phyloP scores from a whole-genome alignment of 106 monocot genomes.

The Apostasia ramifera region DNA sequence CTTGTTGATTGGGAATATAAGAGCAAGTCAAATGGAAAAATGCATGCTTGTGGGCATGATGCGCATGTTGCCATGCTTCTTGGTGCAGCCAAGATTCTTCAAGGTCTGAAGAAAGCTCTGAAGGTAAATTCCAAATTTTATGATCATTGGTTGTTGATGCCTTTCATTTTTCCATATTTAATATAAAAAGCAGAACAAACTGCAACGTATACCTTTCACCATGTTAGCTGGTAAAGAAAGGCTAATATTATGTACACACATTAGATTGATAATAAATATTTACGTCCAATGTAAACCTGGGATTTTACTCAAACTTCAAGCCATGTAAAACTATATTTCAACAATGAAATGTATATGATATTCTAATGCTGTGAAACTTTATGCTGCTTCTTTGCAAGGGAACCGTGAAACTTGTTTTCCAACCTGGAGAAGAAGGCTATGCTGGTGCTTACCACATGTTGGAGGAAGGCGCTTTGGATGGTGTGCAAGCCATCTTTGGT shows the following conservation, averaged over 20 bases:
- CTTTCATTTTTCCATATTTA: too few species aligned
- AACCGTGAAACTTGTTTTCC: conserved; percentile 66
- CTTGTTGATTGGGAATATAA: conserved; percentile 71
- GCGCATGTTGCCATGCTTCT: conserved; percentile 84
- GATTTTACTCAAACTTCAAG: too few species aligned
- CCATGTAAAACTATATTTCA: too few species aligned
- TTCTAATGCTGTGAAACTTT: conserved; percentile 1
- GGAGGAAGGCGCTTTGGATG: conserved; percentile 39
- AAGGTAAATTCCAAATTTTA: conserved; percentile 25
- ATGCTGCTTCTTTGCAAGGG: conserved; percentile 14
- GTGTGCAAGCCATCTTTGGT: conserved; percentile 36
- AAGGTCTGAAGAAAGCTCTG: conserved; percentile 36
- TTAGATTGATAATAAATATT: too few species aligned
- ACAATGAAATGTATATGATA: not conserved
- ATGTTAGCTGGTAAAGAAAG: too few species aligned
- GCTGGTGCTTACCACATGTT: conserved; percentile 50
- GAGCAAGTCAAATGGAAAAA: conserved; percentile 63
- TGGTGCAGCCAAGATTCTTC: conserved; percentile 76
- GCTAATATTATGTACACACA: too few species aligned
- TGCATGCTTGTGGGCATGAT: conserved; percentile 93
- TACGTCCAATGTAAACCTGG: too few species aligned
- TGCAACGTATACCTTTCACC: too few species aligned
- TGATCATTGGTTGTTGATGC: too few species aligned
- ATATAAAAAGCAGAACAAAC: too few species aligned
- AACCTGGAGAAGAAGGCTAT: conserved; percentile 53